phyloP scores from a whole-genome alignment of 139 green algal genomes.

The Chlorokybus atmophyticus region DNA sequence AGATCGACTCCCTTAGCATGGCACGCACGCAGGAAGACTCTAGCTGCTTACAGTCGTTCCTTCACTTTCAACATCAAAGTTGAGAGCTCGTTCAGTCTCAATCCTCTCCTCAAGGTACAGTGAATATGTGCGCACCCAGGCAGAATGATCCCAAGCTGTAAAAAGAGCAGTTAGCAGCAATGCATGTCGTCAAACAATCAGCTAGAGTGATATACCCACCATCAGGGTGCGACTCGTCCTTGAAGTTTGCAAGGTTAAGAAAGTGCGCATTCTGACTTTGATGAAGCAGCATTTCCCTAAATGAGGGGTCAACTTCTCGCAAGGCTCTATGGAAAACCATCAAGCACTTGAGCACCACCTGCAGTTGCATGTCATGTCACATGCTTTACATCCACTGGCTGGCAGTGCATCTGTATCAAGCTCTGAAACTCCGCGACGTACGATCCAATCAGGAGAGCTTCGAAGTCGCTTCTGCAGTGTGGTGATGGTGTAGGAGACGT shows the following conservation, averaged over 20 bases:
- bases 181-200: background rate
- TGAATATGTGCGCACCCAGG: slow-evolving; percentile 77
- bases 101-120: slow-evolving; percentile 73
- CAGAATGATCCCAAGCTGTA: slow-evolving; percentile 64
- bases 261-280: slow-evolving; percentile 11
- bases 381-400: no score
- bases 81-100: slow-evolving; percentile 22
- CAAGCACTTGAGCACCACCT: slow-evolving; percentile 26
- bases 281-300: slow-evolving; percentile 24
- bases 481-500: slow-evolving; percentile 25
- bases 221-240: slow-evolving; percentile 23
- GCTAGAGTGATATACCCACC: background rate
- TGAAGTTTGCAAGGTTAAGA: slow-evolving; percentile 29
- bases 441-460: slow-evolving; percentile 23
- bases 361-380: no score
- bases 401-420: no score
- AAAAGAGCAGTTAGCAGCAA: no score
- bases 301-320: slow-evolving; percentile 25
- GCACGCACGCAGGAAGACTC: background rate
- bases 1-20: background rate
- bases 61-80: slow-evolving; percentile 25
- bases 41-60: slow-evolving; percentile 15
- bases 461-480: slow-evolving; percentile 16
- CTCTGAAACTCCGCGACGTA: slow-evolving; percentile 10
- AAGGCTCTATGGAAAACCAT: slow-evolving; percentile 25